These are phyloP conservation scores for Intubia oerlemansii DNA, from an alignment of 2,329 filamentous ascomycete genomes.

Conservation along the genomic window DNA sequence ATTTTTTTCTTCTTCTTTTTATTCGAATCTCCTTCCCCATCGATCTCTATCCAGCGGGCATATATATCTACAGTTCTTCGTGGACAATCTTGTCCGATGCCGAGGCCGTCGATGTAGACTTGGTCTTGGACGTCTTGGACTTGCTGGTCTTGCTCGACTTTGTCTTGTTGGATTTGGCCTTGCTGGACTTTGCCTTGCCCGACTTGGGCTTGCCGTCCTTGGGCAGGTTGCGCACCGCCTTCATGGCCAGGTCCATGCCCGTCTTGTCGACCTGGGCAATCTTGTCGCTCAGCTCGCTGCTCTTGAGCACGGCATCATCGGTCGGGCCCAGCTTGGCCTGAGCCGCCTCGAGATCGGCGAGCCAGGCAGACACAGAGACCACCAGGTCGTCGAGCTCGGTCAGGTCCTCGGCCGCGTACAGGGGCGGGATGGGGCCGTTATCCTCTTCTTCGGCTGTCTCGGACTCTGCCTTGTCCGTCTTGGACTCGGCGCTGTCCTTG, in stretches of 20 bases:
- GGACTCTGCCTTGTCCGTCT: constrained; percentile 15
- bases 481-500: no score
- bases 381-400: constrained; percentile 39
- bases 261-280: constrained; percentile 50
- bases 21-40: no score
- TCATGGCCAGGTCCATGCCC: constrained; percentile 48
- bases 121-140: constrained; percentile 13
- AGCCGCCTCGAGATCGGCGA: constrained; percentile 45
- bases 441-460: constrained; percentile 18
- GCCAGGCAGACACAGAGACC: constrained; percentile 46
- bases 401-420: constrained; percentile 15
- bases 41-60: no score
- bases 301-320: constrained; percentile 54
- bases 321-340: constrained; percentile 50
- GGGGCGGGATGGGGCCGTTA: neutral
- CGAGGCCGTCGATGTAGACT: constrained; percentile 12
- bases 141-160: constrained; percentile 17
- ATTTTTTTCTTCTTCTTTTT: no score
- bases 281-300: constrained; percentile 49
- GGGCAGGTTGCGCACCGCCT: constrained; percentile 35
- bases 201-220: constrained; percentile 15
- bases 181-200: constrained; percentile 10
- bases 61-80: no score
- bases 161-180: constrained; percentile 15
- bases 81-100: constrained; percentile 3